These are phyloP conservation scores for Cladosporium cucumerinum DNA, from an alignment of 2,329 filamentous ascomycete genomes.

Conservation along the genomic window DNA sequence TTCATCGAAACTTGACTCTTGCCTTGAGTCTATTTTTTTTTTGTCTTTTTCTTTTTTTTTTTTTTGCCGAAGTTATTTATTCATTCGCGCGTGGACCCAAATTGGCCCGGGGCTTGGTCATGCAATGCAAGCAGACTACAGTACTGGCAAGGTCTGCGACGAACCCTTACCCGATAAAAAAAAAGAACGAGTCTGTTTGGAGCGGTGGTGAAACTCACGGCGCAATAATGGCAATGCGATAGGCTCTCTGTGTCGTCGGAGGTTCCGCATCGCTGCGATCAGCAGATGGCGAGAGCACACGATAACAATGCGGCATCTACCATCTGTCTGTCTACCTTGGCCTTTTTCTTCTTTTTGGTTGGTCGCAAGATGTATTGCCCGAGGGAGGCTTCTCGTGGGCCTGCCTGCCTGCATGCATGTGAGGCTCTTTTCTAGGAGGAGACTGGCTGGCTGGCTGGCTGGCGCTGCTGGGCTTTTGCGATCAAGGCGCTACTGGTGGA, in stretches of 20 bases:
- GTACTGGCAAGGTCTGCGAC: background rate
- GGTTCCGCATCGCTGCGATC: background rate
- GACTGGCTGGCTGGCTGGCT: background rate
- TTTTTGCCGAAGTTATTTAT: background rate
- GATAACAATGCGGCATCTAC: background rate
- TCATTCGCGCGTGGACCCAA: background rate
- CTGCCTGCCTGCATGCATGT: background rate
- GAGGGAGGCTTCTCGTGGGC: too few relatives aligned
- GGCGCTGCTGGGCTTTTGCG: background rate
- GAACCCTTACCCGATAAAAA: background rate
- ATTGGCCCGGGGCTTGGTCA: background rate
- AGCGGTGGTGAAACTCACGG: background rate
- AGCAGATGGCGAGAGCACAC: background rate
- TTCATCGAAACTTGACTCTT: background rate
- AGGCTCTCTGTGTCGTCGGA: background rate
- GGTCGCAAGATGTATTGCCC: background rate
- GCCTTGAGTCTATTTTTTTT: background rate
- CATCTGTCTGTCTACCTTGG: background rate
- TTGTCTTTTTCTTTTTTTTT: background rate
- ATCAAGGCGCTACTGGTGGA: conserved; percentile 4
- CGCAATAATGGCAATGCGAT: background rate
- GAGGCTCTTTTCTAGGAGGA: background rate
- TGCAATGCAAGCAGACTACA: background rate
- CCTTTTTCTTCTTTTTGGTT: too few relatives aligned
- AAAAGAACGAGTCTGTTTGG: background rate